Evolutionary conservation across 768 basidiomycete genomes (phyloP).

Genomic region (Termitomyces sp.): DNA sequence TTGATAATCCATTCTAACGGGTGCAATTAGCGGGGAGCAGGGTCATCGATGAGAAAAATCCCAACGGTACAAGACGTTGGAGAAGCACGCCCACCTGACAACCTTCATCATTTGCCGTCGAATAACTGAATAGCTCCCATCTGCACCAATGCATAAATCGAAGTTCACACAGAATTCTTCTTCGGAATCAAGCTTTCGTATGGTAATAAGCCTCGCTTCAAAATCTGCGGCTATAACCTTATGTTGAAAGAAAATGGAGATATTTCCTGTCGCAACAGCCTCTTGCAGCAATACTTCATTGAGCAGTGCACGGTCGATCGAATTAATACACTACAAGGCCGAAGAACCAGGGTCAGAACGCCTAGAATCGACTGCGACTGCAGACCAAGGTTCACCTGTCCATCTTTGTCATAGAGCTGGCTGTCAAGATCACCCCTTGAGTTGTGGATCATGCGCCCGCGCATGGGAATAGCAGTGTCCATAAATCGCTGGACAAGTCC

Average conservation of each 20-base stretch:
- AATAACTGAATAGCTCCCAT: conserved; percentile 91
- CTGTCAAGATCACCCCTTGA: conserved; percentile 66
- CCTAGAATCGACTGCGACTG: conserved; percentile 1
- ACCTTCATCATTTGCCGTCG: conserved; percentile 94
- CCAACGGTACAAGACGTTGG: conserved; percentile 13
- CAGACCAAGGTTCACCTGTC: conserved; percentile 55
- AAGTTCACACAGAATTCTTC: conserved; percentile 47
- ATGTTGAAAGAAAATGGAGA: conserved; percentile 73
- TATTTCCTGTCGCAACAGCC: conserved; percentile 53
- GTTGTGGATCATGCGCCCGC: conserved; percentile 92
- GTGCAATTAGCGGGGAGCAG: conserved; percentile 17
- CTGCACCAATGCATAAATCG: conserved; percentile 85
- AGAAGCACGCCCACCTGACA: conserved; percentile 58
- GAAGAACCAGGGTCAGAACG: conserved; percentile 17
- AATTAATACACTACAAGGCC: conserved; percentile 78
- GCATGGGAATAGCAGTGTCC: conserved; percentile 85
- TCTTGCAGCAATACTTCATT: conserved; percentile 84
- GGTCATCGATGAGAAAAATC: conserved; percentile 27
- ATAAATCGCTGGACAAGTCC: conserved; percentile 66
- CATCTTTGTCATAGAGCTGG: conserved; percentile 83
- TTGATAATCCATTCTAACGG: conserved; percentile 83
- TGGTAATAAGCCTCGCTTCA: conserved; percentile 48
- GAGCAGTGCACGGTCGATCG: conserved; percentile 83
- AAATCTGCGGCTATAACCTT: conserved; percentile 79
- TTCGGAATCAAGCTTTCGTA: conserved; percentile 41